Evolutionary conservation across 306 rosid genomes (phyloP).

Genomic region (Phaseolus lunatus): DNA sequence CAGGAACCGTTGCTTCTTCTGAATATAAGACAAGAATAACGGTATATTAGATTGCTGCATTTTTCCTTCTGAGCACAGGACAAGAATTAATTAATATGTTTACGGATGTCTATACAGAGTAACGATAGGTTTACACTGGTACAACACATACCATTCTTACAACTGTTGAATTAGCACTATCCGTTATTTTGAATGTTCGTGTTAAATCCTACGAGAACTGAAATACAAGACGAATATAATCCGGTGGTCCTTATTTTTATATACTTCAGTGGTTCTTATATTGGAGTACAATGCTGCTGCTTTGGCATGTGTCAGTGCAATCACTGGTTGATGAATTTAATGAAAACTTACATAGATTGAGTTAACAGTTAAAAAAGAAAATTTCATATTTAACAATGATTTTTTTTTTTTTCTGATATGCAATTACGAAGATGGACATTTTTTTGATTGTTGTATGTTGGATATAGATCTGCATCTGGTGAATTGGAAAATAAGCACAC

Average conservation of each 20-base stretch:
- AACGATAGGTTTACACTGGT: not conserved
- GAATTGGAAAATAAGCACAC: not conserved
- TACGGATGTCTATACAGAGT: not conserved
- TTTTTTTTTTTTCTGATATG: not conserved
- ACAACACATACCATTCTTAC: not conserved
- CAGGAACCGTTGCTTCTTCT: conserved; percentile 73
- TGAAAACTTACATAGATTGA: not conserved
- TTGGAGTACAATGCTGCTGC: not conserved
- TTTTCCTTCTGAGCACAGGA: conserved; percentile 60
- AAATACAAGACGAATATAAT: not conserved
- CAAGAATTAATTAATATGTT: conserved; percentile 32
- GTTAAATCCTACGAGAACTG: not conserved
- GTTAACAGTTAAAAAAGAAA: not conserved
- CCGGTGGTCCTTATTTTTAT: not conserved
- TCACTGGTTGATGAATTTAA: not conserved
- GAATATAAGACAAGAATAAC: conserved; percentile 82
- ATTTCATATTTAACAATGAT: not conserved
- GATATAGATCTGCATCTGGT: not conserved
- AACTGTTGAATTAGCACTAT: not conserved
- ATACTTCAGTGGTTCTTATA: not conserved
- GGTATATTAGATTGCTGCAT: conserved; percentile 52
- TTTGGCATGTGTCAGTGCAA: not conserved
- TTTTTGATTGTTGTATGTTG: not conserved
- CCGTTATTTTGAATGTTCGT: not conserved
- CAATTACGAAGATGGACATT: not conserved